These are phyloP conservation scores for Elsinoe perseae DNA, from an alignment of 2,329 filamentous ascomycete species.

Conservation along the genomic window DNA sequence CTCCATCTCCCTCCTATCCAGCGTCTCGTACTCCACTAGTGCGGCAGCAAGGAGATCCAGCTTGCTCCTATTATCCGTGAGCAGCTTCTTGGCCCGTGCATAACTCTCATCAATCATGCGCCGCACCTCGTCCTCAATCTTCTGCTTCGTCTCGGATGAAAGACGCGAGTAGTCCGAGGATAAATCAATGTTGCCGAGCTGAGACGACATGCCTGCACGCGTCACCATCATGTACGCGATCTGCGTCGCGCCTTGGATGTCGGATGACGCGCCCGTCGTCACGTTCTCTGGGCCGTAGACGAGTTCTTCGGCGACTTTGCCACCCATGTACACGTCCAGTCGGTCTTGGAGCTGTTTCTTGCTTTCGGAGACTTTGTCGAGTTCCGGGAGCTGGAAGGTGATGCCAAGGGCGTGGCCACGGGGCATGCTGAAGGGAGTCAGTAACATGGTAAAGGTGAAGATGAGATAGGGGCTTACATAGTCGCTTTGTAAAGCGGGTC, in stretches of 20 bases:
- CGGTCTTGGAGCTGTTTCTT: slow-evolving; percentile 73
- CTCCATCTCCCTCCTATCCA: slow-evolving; percentile 82
- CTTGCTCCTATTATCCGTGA: slow-evolving; percentile 70
- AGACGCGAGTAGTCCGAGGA: slow-evolving; percentile 70
- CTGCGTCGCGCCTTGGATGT: slow-evolving; percentile 73
- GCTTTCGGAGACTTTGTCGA: slow-evolving; percentile 86
- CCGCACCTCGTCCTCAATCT: slow-evolving; percentile 84
- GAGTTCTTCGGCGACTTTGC: slow-evolving; percentile 84
- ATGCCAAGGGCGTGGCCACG: slow-evolving; percentile 79
- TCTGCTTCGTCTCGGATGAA: slow-evolving; percentile 75
- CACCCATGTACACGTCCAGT: slow-evolving; percentile 75
- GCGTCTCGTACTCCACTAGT: slow-evolving; percentile 86
- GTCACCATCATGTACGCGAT: slow-evolving; percentile 85
- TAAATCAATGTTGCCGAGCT: slow-evolving; percentile 84
- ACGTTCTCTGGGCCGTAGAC: slow-evolving; percentile 87
- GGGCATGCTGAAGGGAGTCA: slow-evolving; percentile 52
- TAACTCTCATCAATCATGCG: slow-evolving; percentile 75
- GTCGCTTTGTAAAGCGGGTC: slow-evolving; percentile 92
- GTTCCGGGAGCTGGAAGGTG: slow-evolving; percentile 79
- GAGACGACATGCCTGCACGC: slow-evolving; percentile 77
- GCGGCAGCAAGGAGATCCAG: slow-evolving; percentile 83
- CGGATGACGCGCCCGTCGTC: slow-evolving; percentile 76
- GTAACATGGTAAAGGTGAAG: not conserved
- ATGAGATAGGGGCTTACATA: slow-evolving; percentile 42
- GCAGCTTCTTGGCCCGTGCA: slow-evolving; percentile 60